A percentile compares a stretch with the other conserved stretches of the same genome.
Evolutionary conservation across 2,329 filamentous ascomycete genomes (phyloP).

Genomic region (Raffaelea arxii): DNA sequence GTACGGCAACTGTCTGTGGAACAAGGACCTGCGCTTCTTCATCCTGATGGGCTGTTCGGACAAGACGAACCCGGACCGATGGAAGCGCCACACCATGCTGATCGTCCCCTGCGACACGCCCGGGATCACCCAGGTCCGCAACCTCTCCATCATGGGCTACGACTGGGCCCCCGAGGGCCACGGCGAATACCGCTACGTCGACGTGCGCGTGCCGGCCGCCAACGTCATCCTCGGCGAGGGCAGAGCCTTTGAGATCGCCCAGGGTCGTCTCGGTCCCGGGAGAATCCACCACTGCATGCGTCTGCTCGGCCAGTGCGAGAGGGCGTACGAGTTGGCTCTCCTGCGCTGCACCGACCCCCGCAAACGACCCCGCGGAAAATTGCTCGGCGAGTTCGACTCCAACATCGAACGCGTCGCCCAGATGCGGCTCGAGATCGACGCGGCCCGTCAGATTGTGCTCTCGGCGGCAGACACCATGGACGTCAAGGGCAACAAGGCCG

Average conservation of each 20-base stretch:
- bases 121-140: slow-evolving; percentile 86
- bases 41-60: slow-evolving; percentile 95
- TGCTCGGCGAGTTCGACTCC: slow-evolving; percentile 78
- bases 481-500: slow-evolving; percentile 73
- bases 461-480: slow-evolving; percentile 96
- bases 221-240: slow-evolving; percentile 90
- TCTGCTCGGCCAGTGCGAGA: slow-evolving; percentile 80
- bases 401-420: slow-evolving; percentile 92
- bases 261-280: slow-evolving; percentile 88
- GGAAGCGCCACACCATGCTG: slow-evolving; percentile 88
- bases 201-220: slow-evolving; percentile 74
- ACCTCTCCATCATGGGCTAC: slow-evolving; percentile 90
- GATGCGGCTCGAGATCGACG: slow-evolving; percentile 87
- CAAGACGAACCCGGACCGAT: slow-evolving; percentile 62
- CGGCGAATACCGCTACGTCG: slow-evolving; percentile 79
- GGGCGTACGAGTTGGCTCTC: slow-evolving; percentile 88
- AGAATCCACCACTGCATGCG: slow-evolving; percentile 98
- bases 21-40: slow-evolving; percentile 84
- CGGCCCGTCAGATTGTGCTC: slow-evolving; percentile 77
- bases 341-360: slow-evolving; percentile 83
- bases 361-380: slow-evolving; percentile 87
- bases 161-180: slow-evolving; percentile 96
- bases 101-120: slow-evolving; percentile 72
- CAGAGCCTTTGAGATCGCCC: slow-evolving; percentile 94
- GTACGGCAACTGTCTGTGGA: slow-evolving; percentile 95